Base-by-base conservation (phyloP, 768 basidiomycete species). In the Phlebiopsis flavidoalba region DNA sequence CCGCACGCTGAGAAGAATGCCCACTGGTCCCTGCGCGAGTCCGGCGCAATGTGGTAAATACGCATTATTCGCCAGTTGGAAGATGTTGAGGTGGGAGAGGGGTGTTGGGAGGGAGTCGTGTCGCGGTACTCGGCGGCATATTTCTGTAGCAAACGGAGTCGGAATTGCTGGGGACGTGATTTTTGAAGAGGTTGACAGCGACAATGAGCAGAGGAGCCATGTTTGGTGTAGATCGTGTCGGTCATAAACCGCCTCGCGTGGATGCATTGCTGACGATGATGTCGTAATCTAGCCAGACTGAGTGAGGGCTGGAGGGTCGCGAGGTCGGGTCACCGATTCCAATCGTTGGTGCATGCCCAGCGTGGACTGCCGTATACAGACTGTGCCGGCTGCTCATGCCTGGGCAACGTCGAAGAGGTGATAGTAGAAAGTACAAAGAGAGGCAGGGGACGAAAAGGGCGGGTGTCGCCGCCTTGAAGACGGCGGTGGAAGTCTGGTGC, bases 1-100 rank as follows among this genome's bases (percentile, higher is more conserved):
- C 74, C 87, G 64, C 72, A 95, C 95, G n/a, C 79, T 91, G 65
- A 98, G 80, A 24, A 98, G 72, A 19, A 99, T 82, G 52, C n/a
- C n/a, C 87, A 83, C 75, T 98, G 96, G 73, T 99, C 96, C n/a
- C 78, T 96, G 93, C 0, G 85, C 82, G n/a, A 0, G 96, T 99
- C 66, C 96, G 80, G 53, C 87, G 80, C 95, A n/a, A 98, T 96
- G 74, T 98, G 93, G 72, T 95, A 98, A n/a, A 75, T 95, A 98
- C 5, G 93, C 87, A 74, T 91, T 89, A 67, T 93, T 88, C 5
- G 93, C 91, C 51, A 93, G 79, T 68, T 95, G 89, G 72, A 97
- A 98, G 47, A 98, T 86, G 69, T n/a, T 99, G 96, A 1, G 96
- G 96, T 36, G 87, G 83, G 1, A 87, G 78, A 8, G 74, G 72